Percentiles rank a stretch among this genome's conserved stretches.
Evolutionary conservation across 208 protist species (phyloP).

Genomic region (Trypanosoma melophagium): DNA sequence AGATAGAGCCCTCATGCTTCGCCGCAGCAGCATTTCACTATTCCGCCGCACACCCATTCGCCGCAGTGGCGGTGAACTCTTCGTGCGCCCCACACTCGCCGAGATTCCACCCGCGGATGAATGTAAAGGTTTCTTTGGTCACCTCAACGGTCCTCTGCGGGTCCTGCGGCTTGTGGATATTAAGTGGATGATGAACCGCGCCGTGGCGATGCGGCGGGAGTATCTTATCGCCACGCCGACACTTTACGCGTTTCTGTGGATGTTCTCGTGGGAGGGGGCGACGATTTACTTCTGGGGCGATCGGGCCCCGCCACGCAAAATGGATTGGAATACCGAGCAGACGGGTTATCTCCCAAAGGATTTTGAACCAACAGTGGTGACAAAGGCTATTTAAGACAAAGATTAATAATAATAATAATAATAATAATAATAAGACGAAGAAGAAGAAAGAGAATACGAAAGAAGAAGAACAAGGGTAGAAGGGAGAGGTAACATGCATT

Average conservation of each 20-base stretch:
- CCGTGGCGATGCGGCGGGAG: slow-evolving; percentile 80
- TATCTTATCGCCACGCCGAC: slow-evolving; percentile 85
- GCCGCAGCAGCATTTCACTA: slow-evolving; percentile 63
- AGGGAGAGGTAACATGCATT: too few relatives aligned
- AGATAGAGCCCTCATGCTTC: slow-evolving; percentile 52
- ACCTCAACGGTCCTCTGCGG: slow-evolving; percentile 64
- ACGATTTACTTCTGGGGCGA: slow-evolving; percentile 75
- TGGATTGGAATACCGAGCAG: slow-evolving; percentile 91
- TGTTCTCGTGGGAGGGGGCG: slow-evolving; percentile 86
- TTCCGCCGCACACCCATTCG: slow-evolving; percentile 72
- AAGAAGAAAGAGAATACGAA: background rate
- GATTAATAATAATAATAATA: background rate
- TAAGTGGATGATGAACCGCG: slow-evolving; percentile 92
- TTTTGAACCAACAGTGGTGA: slow-evolving; percentile 75
- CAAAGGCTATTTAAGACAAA: slow-evolving; percentile 47
- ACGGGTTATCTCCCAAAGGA: slow-evolving; percentile 70
- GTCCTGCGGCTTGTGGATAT: slow-evolving; percentile 78
- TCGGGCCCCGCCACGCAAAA: slow-evolving; percentile 74
- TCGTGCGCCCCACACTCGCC: slow-evolving; percentile 77
- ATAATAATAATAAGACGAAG: background rate
- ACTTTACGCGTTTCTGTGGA: slow-evolving; percentile 79
- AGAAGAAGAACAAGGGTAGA: background rate
- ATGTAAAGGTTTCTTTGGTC: slow-evolving; percentile 80
- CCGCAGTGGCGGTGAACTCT: slow-evolving; percentile 81
- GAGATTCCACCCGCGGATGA: slow-evolving; percentile 60